A percentile compares a stretch with the other conserved stretches of the same genome.
Evolutionary conservation across 345 rosid species (phyloP).

Genomic region (Theobroma cacao): DNA sequence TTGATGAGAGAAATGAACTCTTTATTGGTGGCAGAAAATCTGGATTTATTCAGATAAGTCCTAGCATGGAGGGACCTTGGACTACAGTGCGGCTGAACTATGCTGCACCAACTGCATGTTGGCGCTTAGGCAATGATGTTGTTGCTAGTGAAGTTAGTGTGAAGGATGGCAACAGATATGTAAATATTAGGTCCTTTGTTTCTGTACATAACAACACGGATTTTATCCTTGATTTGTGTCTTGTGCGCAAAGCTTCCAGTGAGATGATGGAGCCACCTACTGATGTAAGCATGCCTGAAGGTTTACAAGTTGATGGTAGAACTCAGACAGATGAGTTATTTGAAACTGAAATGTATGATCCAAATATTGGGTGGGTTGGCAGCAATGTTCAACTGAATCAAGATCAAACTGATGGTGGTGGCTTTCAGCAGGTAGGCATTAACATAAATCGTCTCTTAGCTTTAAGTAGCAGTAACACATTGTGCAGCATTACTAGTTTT

Average conservation of each 20-base stretch:
- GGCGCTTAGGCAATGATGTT: conserved; percentile 88
- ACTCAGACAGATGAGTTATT: conserved; percentile 42
- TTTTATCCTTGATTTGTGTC: conserved; percentile 63
- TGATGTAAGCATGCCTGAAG: conserved; percentile 31
- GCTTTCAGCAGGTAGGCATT: conserved; percentile 28
- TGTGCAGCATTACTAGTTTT: not conserved
- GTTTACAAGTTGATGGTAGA: conserved; percentile 22
- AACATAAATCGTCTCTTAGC: not conserved
- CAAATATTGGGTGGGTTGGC: conserved; percentile 51
- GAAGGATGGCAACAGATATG: conserved; percentile 76
- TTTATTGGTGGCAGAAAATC: conserved; percentile 41
- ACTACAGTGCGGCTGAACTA: conserved; percentile 88
- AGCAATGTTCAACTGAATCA: conserved; percentile 25
- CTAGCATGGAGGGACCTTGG: conserved; percentile 92
- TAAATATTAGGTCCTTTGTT: conserved; percentile 84
- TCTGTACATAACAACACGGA: conserved; percentile 70
- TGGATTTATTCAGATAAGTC: conserved; percentile 93
- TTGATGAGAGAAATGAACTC: conserved; percentile 38
- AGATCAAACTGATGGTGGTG: conserved; percentile 22
- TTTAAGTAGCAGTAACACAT: not conserved
- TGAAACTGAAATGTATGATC: conserved; percentile 48
- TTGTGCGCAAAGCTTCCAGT: conserved; percentile 45
- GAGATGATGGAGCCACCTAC: conserved; percentile 19
- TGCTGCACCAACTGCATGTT: conserved; percentile 97
- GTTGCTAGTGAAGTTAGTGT: conserved; percentile 93